Evolutionary conservation across 257 asterid species (phyloP), one percentile per base, ranked within the genome.

Genomic region (Cordia subcordata): DNA sequence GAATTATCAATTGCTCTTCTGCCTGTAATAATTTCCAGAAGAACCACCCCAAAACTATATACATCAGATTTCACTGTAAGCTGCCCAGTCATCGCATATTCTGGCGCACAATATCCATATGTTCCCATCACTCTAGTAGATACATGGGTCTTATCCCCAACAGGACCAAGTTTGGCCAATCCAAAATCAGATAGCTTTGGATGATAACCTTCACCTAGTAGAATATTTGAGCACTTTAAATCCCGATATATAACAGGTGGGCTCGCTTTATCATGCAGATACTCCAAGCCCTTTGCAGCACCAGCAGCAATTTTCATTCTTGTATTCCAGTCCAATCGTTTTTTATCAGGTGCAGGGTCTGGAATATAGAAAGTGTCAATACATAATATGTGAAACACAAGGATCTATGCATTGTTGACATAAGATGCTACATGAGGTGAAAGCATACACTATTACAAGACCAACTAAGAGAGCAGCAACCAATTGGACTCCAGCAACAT

Each of bases 31-130:
- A 87, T 81, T 72, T 87, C 94, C 15, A 87, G 60, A 55, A 87
- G 88, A 60, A 87, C 95, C 11, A 87, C 95, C 33, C 95, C 95
- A 4, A 80, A 87, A 57, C 94, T 87, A 47, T 87, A 87, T 38
- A 87, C 94, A 21, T 87, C 94, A 0, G 86, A 78, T 62, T 82
- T 87, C 55, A 82, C 61, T 5, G 95, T 78, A 44, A 87, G 86
- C 64, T 78, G 84, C 37, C 95, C 94, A 8, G 84, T 80, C 88
- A 84, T 82, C 54, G 84, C 88, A 62, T 87, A 84, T 62, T 87
- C 93, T 0, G 95, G 95, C 0, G 95, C 95, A 64, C 95, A 84
- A 70, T 87, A 87, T 12, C 93, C 95, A n/a, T 80, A 76, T 11
- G 95, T 86, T 56, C 95, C 95, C 93, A 84, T 84, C 27, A 82